Evolutionary conservation across 441 rosid genomes (phyloP).

Genomic region (Gossypium davidsonii): DNA sequence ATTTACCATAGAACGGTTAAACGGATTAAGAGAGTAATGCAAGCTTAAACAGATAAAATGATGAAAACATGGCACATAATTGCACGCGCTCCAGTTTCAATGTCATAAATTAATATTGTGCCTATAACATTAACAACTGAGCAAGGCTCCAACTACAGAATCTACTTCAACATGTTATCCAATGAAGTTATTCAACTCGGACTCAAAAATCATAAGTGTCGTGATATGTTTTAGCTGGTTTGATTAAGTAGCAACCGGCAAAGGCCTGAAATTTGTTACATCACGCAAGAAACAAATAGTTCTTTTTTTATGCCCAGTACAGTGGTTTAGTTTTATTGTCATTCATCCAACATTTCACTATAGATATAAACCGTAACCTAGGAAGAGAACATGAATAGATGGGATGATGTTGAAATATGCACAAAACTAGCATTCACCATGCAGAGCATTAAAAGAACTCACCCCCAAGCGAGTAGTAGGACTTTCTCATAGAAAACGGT

Average conservation of each 20-base stretch:
- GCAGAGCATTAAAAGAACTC: slow-evolving; percentile 26
- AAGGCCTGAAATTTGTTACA: not conserved
- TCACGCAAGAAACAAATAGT: not conserved
- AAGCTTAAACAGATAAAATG: not conserved
- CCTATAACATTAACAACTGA: not conserved
- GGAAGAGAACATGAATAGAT: not conserved
- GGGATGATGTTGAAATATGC: not conserved
- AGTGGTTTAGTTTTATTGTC: slow-evolving; percentile 4
- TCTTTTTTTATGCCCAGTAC: not conserved
- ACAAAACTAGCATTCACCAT: not conserved
- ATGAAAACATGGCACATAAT: not conserved
- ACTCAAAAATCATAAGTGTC: not conserved
- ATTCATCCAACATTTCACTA: not conserved
- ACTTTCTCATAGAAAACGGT: slow-evolving; percentile 96
- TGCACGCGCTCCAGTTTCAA: not conserved
- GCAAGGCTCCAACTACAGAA: not conserved
- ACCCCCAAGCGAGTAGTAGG: slow-evolving; percentile 96
- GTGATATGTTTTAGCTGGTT: not conserved
- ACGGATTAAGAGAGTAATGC: not conserved
- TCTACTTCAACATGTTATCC: not conserved
- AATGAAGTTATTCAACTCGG: slow-evolving; percentile 1
- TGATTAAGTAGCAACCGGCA: not conserved
- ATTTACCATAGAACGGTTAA: not conserved
- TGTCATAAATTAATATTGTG: not conserved
- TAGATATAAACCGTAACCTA: not conserved